A percentile compares a stretch with the other conserved stretches of the same genome.
phyloP scores from a whole-genome alignment of 305 asterid genomes.

The Plantago rigida region DNA sequence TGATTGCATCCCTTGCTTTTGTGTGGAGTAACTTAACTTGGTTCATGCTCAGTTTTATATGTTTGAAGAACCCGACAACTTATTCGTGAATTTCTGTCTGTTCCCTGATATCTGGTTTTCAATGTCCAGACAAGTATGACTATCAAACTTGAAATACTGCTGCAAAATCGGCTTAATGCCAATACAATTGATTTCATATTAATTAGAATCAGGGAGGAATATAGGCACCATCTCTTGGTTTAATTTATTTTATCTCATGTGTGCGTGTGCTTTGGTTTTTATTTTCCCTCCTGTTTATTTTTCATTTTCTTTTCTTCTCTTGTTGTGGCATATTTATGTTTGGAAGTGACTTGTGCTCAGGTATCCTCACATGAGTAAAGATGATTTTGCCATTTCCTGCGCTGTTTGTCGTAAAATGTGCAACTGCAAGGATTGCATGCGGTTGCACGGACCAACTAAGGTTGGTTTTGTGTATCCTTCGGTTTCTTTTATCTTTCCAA shows the following conservation, averaged over 20 bases:
- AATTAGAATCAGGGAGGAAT: not conserved
- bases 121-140: not conserved
- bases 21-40: not conserved
- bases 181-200: not conserved
- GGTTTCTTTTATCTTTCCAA: not conserved
- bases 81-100: not conserved
- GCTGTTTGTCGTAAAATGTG: slow-evolving; percentile 56
- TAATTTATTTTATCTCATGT: not conserved
- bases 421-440: slow-evolving; percentile 69
- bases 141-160: not conserved
- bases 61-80: not conserved
- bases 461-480: slow-evolving; percentile 29
- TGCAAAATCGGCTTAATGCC: not conserved
- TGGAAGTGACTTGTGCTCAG: slow-evolving; percentile 32
- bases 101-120: not conserved
- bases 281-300: no score
- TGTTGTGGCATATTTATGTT: not conserved
- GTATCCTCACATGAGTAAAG: slow-evolving; percentile 58
- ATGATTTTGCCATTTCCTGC: slow-evolving; percentile 54
- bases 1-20: not conserved
- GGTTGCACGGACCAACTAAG: slow-evolving; percentile 44
- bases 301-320: no score
- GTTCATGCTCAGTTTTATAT: not conserved
- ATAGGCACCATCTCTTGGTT: not conserved
- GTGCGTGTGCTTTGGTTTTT: no score